Conservation (phyloP, 2,329 filamentous ascomycete genomes). For the Penicillium decumbens region DNA sequence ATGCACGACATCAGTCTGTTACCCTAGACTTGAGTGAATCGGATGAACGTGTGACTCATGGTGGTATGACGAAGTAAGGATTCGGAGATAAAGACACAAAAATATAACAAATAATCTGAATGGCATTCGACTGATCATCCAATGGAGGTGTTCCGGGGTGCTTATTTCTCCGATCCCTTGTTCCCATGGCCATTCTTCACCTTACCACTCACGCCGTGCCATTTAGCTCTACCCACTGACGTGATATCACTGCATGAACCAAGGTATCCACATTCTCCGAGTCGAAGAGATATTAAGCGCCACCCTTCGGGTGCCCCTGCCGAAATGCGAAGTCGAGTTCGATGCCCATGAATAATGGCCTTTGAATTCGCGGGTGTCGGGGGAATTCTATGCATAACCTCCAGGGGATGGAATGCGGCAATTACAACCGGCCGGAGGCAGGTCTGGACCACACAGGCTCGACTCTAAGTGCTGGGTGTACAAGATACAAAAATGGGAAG, state of each 20-base stretch:
- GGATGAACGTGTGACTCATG: not conserved
- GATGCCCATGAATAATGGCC: not conserved
- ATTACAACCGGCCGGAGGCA: not conserved
- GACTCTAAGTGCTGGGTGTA: not conserved
- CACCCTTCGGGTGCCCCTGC: not conserved
- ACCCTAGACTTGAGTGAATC: not conserved
- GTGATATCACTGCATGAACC: too few relatives aligned
- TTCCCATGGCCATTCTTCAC: not conserved
- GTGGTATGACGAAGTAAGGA: not conserved
- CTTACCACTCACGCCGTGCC: not conserved
- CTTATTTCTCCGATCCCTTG: not conserved
- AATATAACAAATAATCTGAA: not conserved
- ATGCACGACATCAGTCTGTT: not conserved
- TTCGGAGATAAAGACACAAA: not conserved
- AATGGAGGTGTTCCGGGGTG: not conserved
- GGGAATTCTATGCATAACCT: not conserved
- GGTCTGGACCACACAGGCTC: not conserved
- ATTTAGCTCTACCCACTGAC: not conserved
- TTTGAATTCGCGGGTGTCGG: not conserved
- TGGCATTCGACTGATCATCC: not conserved
- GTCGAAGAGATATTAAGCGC: not conserved
- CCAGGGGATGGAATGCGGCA: not conserved
- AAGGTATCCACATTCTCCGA: not conserved
- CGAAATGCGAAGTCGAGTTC: not conserved
- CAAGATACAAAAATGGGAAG: not conserved